Base-by-base conservation (phyloP, 1,284 basidiomycete genomes). In the Naganishia cerealis region DNA sequence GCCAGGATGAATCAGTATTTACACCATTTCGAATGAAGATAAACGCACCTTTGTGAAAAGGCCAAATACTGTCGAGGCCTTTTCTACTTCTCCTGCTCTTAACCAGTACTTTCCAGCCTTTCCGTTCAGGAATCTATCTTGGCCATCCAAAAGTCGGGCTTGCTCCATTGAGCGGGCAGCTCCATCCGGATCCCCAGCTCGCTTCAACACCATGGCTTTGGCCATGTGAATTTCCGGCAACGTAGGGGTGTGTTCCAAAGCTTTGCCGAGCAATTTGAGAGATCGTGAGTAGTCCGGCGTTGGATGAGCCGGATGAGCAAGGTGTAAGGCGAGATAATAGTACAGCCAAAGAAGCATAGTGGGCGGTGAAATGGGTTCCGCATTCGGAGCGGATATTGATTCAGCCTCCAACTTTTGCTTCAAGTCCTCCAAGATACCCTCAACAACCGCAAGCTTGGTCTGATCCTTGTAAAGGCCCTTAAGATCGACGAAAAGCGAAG, bases 61-160 rank as follows among this genome's bases (percentile, higher is more conserved):
- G 1, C 88, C 90, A 10, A 94, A 82, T 8, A 92, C 81, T 6
- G 85, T 81, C 67, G 85, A 86, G 0, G 91, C 93, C 76, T 90
- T 90, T 26, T 87, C 86, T 1, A 90, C 78, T 73, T 92, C 83
- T 1, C 89, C 91, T 13, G 90, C 90, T 52, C 94, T 84, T 52
- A 99, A 80, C 70, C 89, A 84, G 78, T 99, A 99, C 80, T 98
- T 98, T 0, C 89, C 94, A 57, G 87, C 86, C 79, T 99, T 99
- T 56, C 90, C 91, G 80, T 99, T 99, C 74, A 99, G 81, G 83
- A 94, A 98, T 43, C 96, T 84, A 79, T 99, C 96, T 80, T 99
- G 96, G 0, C 92, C 89, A 78, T 99, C 96, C 50, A 99, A 82
- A 26, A 86, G 78, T 57, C 94, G 84, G 0, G 95, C 94, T 36